phyloP scores from a whole-genome alignment of 2,329 filamentous ascomycete genomes.

The Pyrenochaeta sp. region DNA sequence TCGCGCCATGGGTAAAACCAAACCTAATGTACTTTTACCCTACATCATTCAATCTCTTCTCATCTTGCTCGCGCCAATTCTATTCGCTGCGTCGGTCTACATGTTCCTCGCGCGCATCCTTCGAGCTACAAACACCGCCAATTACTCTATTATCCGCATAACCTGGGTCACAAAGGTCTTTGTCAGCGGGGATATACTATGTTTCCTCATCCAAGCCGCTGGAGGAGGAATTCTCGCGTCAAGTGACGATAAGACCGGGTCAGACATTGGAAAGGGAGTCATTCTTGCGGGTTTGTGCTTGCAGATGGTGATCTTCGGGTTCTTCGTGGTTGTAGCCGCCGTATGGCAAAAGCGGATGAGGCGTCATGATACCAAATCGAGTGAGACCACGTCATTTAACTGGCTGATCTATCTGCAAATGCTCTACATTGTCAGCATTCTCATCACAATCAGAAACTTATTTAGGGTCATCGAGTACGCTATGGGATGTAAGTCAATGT shows the following conservation, averaged over 20 bases:
- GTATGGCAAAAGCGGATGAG: constrained; percentile 34
- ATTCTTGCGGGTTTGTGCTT: constrained; percentile 62
- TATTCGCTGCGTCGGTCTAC: constrained; percentile 55
- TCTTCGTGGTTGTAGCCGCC: constrained; percentile 55
- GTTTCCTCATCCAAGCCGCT: constrained; percentile 58
- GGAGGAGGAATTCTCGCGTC: constrained; percentile 43
- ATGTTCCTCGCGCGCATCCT: constrained; percentile 53
- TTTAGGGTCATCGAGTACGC: constrained; percentile 57
- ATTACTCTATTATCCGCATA: constrained; percentile 41
- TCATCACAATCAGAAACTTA: constrained; percentile 57
- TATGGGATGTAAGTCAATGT: constrained; percentile 14
- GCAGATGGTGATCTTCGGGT: constrained; percentile 63
- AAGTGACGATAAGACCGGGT: constrained; percentile 18
- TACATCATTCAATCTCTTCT: constrained; percentile 50
- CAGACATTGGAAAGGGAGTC: constrained; percentile 55
- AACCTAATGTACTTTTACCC: constrained; percentile 38
- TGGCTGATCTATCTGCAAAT: constrained; percentile 27
- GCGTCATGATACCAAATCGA: constrained; percentile 2
- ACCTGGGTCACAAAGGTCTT: constrained; percentile 62
- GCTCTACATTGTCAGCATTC: constrained; percentile 44
- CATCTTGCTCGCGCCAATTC: constrained; percentile 51
- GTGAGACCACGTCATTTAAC: background rate
- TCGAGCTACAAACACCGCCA: constrained; percentile 46
- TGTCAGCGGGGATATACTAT: constrained; percentile 60
- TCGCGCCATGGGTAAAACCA: constrained; percentile 39